Evolutionary conservation across 1,284 basidiomycete genomes (phyloP), one percentile per base, ranked within the genome.

Genomic region (Apiotrichum veenhuisii): DNA sequence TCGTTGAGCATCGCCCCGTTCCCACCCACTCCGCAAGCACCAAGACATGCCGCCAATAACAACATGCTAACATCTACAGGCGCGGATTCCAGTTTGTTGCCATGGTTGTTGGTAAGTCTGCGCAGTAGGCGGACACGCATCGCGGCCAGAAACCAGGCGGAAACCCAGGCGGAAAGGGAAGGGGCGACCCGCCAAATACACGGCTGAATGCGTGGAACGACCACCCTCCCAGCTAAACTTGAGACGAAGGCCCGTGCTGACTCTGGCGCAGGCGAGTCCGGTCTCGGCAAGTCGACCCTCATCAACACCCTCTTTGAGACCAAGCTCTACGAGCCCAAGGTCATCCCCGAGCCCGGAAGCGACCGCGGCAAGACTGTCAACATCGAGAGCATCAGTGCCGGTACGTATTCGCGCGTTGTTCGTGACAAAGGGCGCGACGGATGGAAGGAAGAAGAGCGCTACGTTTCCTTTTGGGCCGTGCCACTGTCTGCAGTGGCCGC

Each of bases 251-350:
- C 42, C 61, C 55, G 61, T 62, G 60, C 61, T 58, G 52, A 62
- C 56, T 57, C 40, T 46, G 27, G 42, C 45, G 42, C 73, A 96
- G 92, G 93, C 79, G 94, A 98, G 81, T 96, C 93, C 51, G 94
- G 94, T 54, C 82, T 98, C 63, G 94, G 94, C 64, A 98, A 98
- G 82, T 97, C 94, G 18, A 98, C 94, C 12, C 84, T 97, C 72
- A 87, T 98, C 77, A 98, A 98, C 80, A 98, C 94, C 20, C 84
- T 98, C 63, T 98, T 98, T 84, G 91, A 95, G 75, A 95, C 93
- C 47, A 84, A 85, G 61, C 87, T 98, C 61, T 95, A 96, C 77
- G 87, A 89, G 53, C 85, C 88, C 59, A 93, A 92, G 78, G 85
- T 88, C 63, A 83, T 88, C 52, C 81, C 87, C 36, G 84, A 86